phyloP scores from a whole-genome alignment of 1,139 yeast species.

The Pichia sp. region DNA sequence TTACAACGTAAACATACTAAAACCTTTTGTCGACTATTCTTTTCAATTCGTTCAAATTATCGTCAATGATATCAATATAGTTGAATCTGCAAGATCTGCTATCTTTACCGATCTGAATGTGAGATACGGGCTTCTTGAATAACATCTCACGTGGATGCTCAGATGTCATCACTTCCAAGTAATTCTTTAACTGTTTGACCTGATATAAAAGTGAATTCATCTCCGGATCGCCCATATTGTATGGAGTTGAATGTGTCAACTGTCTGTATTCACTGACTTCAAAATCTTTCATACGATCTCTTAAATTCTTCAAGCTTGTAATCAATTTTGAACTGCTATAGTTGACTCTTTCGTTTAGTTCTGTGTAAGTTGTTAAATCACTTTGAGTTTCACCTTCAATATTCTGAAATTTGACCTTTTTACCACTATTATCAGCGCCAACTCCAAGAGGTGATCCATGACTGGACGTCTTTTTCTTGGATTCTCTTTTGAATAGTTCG shows the following conservation, averaged over 20 bases:
- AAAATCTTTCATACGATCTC: constrained; percentile 15
- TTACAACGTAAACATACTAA: neutral
- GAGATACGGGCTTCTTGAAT: constrained; percentile 21
- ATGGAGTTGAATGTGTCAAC: constrained; percentile 11
- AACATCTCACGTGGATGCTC: constrained; percentile 25
- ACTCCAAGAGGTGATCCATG: neutral
- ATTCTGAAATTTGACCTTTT: constrained; percentile 20
- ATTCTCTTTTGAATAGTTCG: constrained; percentile 5
- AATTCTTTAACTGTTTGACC: constrained; percentile 34
- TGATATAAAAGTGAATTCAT: constrained; percentile 30
- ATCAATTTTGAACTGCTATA: constrained; percentile 10
- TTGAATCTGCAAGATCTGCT: constrained; percentile 13
- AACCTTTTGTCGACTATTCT: neutral
- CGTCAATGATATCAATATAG: constrained; percentile 27
- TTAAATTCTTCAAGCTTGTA: constrained; percentile 14
- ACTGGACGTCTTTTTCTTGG: neutral
- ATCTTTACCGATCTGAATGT: constrained; percentile 6
- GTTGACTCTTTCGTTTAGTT: constrained; percentile 11
- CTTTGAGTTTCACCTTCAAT: constrained; percentile 9
- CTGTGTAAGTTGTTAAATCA: constrained; percentile 5
- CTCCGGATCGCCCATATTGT: constrained; percentile 22
- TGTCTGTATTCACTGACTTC: constrained; percentile 19
- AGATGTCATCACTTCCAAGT: constrained; percentile 30
- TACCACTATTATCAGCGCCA: neutral
- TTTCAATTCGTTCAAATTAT: constrained; percentile 17